Evolutionary conservation across 192 early-diverging fungal species (phyloP), one percentile per base, ranked within the genome.

Genomic region (Rhizoclosmatium globosum): DNA sequence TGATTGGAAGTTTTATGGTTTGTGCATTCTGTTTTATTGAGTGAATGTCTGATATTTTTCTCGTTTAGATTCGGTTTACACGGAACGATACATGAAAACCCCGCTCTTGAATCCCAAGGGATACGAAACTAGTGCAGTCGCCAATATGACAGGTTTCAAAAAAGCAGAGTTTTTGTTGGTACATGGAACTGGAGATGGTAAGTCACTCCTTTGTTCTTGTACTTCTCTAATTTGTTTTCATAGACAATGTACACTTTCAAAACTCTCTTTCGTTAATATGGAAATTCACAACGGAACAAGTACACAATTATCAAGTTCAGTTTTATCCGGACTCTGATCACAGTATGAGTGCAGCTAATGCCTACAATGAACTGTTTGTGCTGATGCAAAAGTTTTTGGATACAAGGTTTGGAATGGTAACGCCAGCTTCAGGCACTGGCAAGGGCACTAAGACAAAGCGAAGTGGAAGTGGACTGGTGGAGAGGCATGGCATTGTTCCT

Each of bases 41-140:
- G 31, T 31, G 31, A 31, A 31, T 31, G 31, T 31, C 31, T 31
- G 38, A 21, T 57, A 62, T 4, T 44, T 53, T 15, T 68, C 11
- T 56, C 38, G 46, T 2, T 17, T 43, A 83, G 95, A 99, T 83
- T 92, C 95, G 2, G 87, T 98, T 41, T 99, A 99, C 82, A 99
- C 97, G 1, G 97, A 99, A 82, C 88, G 97, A 66, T 99, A 95
- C 84, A 97, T 99, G 97, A 91, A 93, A 81, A 95, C 95, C 21
- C 96, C 95, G 17, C 53, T 85, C 61, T 59, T 85, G 70, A 99
- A 99, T 84, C 74, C 81, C 2, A 82, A 85, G 0, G 97, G 97
- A 9, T 99, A 99, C 85, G 85, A 83, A 45, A 68, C 85, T 42
- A 95, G 93, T 69, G 88, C 94, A 3, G 90, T 99, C 0, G 81